phyloP scores from a whole-genome alignment of 768 basidiomycete species.

The Russula sp. region DNA sequence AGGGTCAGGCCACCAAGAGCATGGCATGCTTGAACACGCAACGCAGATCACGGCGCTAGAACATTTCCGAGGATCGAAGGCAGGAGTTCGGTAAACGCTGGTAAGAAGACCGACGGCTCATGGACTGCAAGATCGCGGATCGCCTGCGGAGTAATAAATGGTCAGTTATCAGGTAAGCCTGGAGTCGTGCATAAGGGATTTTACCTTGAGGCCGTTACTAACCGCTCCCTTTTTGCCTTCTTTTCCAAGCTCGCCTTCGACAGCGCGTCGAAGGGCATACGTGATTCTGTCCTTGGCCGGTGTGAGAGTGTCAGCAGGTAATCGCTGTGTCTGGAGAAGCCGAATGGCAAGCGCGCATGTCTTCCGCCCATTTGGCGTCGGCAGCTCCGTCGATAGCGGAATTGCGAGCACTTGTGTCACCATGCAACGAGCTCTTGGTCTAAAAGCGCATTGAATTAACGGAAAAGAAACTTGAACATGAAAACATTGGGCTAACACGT shows the following conservation, averaged over 20 bases:
- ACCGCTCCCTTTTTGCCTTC: slow-evolving; percentile 84
- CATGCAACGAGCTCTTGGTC: slow-evolving; percentile 55
- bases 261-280: slow-evolving; percentile 66
- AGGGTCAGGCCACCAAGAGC: slow-evolving; percentile 65
- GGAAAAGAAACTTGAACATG: not conserved
- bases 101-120: slow-evolving; percentile 63
- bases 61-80: slow-evolving; percentile 58
- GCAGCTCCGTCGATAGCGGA: slow-evolving; percentile 59
- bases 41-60: slow-evolving; percentile 54
- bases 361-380: slow-evolving; percentile 82
- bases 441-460: slow-evolving; percentile 28
- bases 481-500: slow-evolving; percentile 26
- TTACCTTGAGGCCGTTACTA: slow-evolving; percentile 72
- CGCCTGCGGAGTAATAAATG: slow-evolving; percentile 40
- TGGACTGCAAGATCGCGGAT: slow-evolving; percentile 62
- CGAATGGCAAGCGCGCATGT: slow-evolving; percentile 74
- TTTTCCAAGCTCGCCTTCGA: slow-evolving; percentile 80
- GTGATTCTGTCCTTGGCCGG: slow-evolving; percentile 64
- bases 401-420: slow-evolving; percentile 63
- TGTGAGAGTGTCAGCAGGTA: slow-evolving; percentile 54
- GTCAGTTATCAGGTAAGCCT: not conserved
- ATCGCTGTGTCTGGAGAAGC: slow-evolving; percentile 64
- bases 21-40: slow-evolving; percentile 68
- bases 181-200: not conserved
- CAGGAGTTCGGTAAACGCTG: slow-evolving; percentile 54